phyloP scores from a whole-genome alignment of 345 rosid genomes.

The Balakata baccata region DNA sequence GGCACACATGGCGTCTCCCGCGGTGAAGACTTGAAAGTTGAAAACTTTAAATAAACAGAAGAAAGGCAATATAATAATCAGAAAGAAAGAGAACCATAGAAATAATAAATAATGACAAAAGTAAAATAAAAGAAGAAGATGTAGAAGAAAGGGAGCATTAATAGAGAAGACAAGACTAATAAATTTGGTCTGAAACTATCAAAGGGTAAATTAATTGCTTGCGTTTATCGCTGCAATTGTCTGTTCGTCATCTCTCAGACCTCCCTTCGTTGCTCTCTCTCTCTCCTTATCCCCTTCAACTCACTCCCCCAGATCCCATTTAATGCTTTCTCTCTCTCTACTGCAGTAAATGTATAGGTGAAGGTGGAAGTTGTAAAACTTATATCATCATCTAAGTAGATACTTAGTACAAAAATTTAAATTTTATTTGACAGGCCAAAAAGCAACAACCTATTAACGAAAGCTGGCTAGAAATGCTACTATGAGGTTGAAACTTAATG shows the following conservation, averaged over 20 bases:
- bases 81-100: no score
- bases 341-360: constrained; percentile 18
- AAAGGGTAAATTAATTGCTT: constrained; percentile 42
- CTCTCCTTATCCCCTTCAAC: constrained; percentile 37
- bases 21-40: no score
- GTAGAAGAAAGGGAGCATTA: constrained; percentile 43
- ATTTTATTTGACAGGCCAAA: not conserved
- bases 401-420: constrained; percentile 10
- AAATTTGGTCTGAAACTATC: constrained; percentile 30
- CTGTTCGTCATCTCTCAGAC: constrained; percentile 26
- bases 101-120: not conserved
- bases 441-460: constrained; percentile 13
- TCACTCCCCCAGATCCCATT: constrained; percentile 42
- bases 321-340: constrained; percentile 33
- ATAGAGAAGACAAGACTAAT: constrained; percentile 55
- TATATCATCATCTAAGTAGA: not conserved
- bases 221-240: constrained; percentile 49
- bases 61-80: not conserved
- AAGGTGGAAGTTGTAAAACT: not conserved
- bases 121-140: constrained; percentile 10
- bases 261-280: constrained; percentile 37
- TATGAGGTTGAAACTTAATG: not conserved
- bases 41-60: no score
- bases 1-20: no score
- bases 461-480: constrained; percentile 10